phyloP scores from a whole-genome alignment of 2,329 filamentous ascomycete genomes.

The Gnomoniopsis smithogilvyi region DNA sequence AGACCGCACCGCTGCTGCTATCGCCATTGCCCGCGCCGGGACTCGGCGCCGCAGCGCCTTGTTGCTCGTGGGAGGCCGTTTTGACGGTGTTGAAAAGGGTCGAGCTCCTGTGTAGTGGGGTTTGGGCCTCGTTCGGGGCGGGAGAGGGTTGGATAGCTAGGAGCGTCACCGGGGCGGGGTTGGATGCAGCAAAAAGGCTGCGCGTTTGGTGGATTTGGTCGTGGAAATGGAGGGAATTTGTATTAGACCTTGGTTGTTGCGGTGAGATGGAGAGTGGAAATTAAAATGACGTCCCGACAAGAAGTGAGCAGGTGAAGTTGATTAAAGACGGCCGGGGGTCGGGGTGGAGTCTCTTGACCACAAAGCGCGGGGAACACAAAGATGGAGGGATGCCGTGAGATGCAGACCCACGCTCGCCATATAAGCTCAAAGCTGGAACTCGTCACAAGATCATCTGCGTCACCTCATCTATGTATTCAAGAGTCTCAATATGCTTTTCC shows the following conservation, averaged over 20 bases:
- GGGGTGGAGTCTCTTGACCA: background rate
- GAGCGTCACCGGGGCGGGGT: too few species aligned
- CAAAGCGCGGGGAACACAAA: background rate
- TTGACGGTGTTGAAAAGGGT: conserved; percentile 32
- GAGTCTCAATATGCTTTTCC: too few species aligned
- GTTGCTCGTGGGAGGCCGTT: conserved; percentile 39
- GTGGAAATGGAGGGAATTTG: background rate
- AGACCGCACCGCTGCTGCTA: conserved; percentile 15
- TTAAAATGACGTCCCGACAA: background rate
- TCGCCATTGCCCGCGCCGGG: conserved; percentile 30
- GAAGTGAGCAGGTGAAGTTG: background rate
- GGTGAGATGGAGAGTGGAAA: background rate
- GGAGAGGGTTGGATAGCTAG: background rate
- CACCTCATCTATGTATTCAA: too few species aligned
- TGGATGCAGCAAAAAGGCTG: too few species aligned
- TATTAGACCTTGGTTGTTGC: background rate
- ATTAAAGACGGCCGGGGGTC: background rate
- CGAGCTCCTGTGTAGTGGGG: background rate
- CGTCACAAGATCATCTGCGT: too few species aligned
- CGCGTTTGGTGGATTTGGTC: background rate
- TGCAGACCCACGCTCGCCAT: too few species aligned
- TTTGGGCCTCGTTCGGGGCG: background rate
- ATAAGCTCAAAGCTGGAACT: too few species aligned
- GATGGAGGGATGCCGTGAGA: too few species aligned
- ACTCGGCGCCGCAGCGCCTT: conserved; percentile 19